Conservation (phyloP, 139 green algal genomes). For the Desmodesmus armatus region DNA sequence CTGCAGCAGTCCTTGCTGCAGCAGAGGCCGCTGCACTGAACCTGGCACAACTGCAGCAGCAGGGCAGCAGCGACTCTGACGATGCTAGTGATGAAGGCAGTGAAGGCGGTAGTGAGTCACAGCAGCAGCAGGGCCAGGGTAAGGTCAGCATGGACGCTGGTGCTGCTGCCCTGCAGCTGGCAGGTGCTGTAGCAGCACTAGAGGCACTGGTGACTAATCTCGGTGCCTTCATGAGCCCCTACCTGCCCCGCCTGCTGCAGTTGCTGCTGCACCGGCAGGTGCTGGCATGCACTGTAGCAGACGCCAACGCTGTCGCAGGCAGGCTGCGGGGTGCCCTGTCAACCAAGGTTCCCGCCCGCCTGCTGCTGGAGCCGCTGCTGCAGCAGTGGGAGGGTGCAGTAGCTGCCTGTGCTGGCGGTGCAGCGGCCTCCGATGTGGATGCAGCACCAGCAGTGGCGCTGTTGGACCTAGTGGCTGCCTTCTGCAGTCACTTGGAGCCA, state of each 20-base stretch:
- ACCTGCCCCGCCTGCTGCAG: constrained; percentile 69
- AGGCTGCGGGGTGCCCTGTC: constrained; percentile 54
- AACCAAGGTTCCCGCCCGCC: constrained; percentile 60
- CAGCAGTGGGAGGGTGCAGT: constrained; percentile 57
- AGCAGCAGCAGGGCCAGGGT: constrained; percentile 18
- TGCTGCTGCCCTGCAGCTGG: constrained; percentile 64
- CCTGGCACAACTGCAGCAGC: constrained; percentile 31
- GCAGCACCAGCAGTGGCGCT: constrained; percentile 51
- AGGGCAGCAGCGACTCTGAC: neutral
- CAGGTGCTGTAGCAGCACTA: constrained; percentile 71
- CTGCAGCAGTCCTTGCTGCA: constrained; percentile 58
- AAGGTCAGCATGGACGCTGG: constrained; percentile 29
- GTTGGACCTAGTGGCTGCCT: constrained; percentile 49
- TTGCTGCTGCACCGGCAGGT: constrained; percentile 71
- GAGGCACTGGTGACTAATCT: constrained; percentile 69
- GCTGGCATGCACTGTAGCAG: constrained; percentile 43
- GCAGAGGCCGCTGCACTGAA: constrained; percentile 46
- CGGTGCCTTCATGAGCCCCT: constrained; percentile 76
- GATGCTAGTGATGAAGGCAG: neutral
- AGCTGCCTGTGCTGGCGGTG: neutral
- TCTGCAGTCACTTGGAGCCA: constrained; percentile 63
- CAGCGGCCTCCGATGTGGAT: neutral
- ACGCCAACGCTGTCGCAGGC: neutral
- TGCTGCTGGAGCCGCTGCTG: constrained; percentile 80
- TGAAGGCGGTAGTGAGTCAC: no score